A percentile compares a stretch with the other conserved stretches of the same genome.
phyloP scores from a whole-genome alignment of 2,329 filamentous ascomycete genomes.

The Aspergillus neotritici region DNA sequence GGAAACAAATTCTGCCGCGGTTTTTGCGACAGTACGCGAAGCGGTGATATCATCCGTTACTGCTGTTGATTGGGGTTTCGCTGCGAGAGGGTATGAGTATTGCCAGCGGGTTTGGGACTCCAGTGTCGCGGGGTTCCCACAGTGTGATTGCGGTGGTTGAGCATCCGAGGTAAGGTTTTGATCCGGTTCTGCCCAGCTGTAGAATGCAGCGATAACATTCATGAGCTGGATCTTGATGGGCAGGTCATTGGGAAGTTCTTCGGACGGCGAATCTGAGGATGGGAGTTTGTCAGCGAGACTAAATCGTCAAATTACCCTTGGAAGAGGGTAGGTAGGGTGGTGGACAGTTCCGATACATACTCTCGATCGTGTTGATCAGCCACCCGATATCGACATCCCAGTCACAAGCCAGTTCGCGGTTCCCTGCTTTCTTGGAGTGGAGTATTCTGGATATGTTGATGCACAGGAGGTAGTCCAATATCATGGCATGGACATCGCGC shows the following conservation, averaged over 20 bases:
- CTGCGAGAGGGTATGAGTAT: too few species aligned
- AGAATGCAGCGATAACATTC: conserved; percentile 43
- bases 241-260: conserved; percentile 36
- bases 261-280: conserved; percentile 17
- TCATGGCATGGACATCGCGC: conserved; percentile 49
- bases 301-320: conserved; percentile 33
- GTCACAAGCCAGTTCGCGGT: conserved; percentile 1
- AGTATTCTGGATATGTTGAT: conserved; percentile 42
- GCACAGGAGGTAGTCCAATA: conserved; percentile 53
- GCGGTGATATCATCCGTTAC: too few species aligned
- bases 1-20: conserved; percentile 36
- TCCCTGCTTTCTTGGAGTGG: conserved; percentile 20
- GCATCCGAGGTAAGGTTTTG: too few species aligned
- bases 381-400: conserved; percentile 15
- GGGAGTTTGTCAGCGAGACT: conserved; percentile 36
- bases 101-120: background rate
- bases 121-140: background rate
- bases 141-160: background rate
- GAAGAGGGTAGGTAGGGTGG: conserved; percentile 1
- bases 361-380: conserved; percentile 19
- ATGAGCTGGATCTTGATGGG: conserved; percentile 47
- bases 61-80: too few species aligned
- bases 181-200: conserved; percentile 15
- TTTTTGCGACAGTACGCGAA: too few species aligned
- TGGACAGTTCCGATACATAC: conserved; percentile 17